Percentiles rank a stretch among this genome's conserved stretches.
Conservation (phyloP, 192 early-diverging fungal genomes). For the Linnemannia zychae region DNA sequence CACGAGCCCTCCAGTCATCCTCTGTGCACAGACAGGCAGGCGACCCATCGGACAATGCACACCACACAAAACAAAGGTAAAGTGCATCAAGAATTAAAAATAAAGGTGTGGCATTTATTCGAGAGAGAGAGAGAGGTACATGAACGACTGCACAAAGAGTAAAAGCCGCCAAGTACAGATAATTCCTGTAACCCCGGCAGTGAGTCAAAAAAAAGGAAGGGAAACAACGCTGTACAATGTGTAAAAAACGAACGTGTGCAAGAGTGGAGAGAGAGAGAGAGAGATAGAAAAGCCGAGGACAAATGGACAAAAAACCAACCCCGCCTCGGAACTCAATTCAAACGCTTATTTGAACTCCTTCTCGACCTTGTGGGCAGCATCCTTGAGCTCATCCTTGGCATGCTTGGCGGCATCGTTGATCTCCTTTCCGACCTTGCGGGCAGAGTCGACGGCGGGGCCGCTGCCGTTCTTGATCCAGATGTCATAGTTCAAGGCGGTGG, state of each 20-base stretch:
- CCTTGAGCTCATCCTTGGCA: constrained; percentile 47
- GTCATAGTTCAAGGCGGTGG: constrained; percentile 52
- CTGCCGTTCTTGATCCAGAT: constrained; percentile 53
- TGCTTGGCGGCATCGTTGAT: constrained; percentile 52
- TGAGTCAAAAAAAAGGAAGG: not conserved
- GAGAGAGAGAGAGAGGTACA: not conserved
- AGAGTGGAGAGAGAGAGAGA: not conserved
- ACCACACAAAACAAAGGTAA: not conserved
- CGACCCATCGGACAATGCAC: not conserved
- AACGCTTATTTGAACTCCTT: constrained; percentile 25
- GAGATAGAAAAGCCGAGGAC: not conserved
- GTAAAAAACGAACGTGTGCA: not conserved
- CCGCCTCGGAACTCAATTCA: too few species aligned
- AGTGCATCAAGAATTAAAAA: not conserved
- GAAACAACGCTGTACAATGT: not conserved
- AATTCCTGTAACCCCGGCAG: not conserved
- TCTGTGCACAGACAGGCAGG: not conserved
- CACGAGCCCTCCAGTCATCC: too few species aligned
- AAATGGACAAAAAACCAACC: not conserved
- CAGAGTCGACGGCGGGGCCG: constrained; percentile 37
- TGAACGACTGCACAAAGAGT: not conserved
- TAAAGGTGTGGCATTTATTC: not conserved
- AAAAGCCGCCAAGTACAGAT: not conserved
- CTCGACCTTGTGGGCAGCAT: constrained; percentile 43
- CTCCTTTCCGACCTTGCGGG: constrained; percentile 50